Evolutionary conservation across 176 grass and related monocot species (phyloP).

Genomic region (Musa troglodytarum): DNA sequence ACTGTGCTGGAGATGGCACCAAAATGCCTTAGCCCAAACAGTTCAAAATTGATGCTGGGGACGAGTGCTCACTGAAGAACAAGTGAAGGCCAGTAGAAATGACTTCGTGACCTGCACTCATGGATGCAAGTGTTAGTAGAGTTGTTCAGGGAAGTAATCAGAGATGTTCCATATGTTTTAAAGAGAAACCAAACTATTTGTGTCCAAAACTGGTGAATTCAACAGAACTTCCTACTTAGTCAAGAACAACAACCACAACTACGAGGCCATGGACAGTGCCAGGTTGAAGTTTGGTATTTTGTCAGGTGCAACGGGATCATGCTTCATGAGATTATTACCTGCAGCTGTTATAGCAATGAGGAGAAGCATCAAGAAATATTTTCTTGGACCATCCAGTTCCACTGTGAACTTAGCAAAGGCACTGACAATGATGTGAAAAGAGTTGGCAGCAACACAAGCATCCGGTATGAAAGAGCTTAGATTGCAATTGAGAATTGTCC

Average conservation of each 20-base stretch:
- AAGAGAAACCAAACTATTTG: slow-evolving; percentile 45
- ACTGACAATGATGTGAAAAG: slow-evolving; percentile 45
- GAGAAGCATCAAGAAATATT: slow-evolving; percentile 59
- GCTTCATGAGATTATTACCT: background rate
- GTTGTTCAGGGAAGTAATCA: slow-evolving; percentile 46
- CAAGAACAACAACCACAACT: slow-evolving; percentile 59
- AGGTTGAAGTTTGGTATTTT: slow-evolving; percentile 23
- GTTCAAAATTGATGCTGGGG: slow-evolving; percentile 54
- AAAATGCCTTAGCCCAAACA: slow-evolving; percentile 55
- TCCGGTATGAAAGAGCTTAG: slow-evolving; percentile 52
- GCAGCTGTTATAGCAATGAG: slow-evolving; percentile 58
- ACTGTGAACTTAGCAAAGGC: slow-evolving; percentile 46
- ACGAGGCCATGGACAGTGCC: slow-evolving; percentile 40
- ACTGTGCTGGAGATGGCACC: slow-evolving; percentile 48
- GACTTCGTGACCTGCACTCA: slow-evolving; percentile 36
- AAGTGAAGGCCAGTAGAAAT: slow-evolving; percentile 38
- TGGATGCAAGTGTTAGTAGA: slow-evolving; percentile 30
- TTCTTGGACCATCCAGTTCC: slow-evolving; percentile 34
- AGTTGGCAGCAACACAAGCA: slow-evolving; percentile 51
- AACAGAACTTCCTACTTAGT: slow-evolving; percentile 47
- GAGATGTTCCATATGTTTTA: slow-evolving; percentile 68
- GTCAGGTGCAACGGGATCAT: background rate
- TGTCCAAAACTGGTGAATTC: slow-evolving; percentile 42
- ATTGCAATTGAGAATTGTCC: slow-evolving; percentile 32
- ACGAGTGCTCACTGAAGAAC: slow-evolving; percentile 56